phyloP scores from a whole-genome alignment of 352 stramenopile species.

The Globisporangium splendens region DNA sequence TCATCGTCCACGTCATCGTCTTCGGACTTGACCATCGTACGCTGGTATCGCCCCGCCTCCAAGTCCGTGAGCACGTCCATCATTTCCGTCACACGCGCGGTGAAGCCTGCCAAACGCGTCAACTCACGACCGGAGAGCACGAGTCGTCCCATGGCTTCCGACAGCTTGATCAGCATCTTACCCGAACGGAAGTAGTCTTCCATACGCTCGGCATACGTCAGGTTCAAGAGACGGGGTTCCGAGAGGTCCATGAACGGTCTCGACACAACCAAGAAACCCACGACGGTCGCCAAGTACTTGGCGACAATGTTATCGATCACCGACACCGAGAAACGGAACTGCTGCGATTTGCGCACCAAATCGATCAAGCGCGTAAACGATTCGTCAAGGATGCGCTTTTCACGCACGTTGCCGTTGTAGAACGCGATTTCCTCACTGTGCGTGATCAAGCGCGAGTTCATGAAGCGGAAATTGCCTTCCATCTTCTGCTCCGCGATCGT shows the following conservation, averaged over 20 bases:
- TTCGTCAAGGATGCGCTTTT: slow-evolving; percentile 74
- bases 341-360: slow-evolving; percentile 66
- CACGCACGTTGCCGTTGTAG: slow-evolving; percentile 86
- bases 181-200: slow-evolving; percentile 83
- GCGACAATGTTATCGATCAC: slow-evolving; percentile 85
- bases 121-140: slow-evolving; percentile 84
- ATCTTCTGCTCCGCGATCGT: slow-evolving; percentile 80
- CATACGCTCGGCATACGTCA: slow-evolving; percentile 75
- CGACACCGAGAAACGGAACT: slow-evolving; percentile 83
- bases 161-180: slow-evolving; percentile 86
- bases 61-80: slow-evolving; percentile 71
- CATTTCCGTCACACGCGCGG: slow-evolving; percentile 74
- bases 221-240: slow-evolving; percentile 51
- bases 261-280: slow-evolving; percentile 79
- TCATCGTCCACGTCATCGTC: slow-evolving; percentile 27
- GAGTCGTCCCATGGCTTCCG: slow-evolving; percentile 79
- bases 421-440: slow-evolving; percentile 91
- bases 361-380: slow-evolving; percentile 63
- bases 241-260: slow-evolving; percentile 62
- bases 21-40: slow-evolving; percentile 61
- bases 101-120: slow-evolving; percentile 78
- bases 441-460: slow-evolving; percentile 86
- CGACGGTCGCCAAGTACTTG: slow-evolving; percentile 85
- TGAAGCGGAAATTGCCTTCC: slow-evolving; percentile 83
- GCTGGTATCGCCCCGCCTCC: slow-evolving; percentile 62